Conservation (phyloP, 2,329 filamentous ascomycete species). For the Arthrobotrys sinensis region DNA sequence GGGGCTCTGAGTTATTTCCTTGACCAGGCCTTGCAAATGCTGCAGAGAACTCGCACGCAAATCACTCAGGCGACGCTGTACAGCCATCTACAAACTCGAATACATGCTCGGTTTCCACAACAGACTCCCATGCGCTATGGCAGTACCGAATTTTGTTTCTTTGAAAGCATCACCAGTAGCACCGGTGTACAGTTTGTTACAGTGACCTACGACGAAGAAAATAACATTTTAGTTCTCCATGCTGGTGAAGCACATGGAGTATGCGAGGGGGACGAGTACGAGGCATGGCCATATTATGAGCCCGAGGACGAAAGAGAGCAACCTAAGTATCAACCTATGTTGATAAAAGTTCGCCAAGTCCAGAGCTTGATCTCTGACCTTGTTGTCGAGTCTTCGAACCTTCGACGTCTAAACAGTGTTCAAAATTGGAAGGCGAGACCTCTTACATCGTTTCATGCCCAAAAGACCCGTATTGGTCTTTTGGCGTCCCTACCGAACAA, state of each 20-base stretch:
- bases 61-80: too few species aligned
- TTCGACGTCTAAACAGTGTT: not conserved
- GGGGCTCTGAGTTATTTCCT: too few species aligned
- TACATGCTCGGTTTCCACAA: conserved; percentile 11
- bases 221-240: too few species aligned
- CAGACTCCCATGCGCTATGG: conserved; percentile 7
- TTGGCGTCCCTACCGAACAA: conserved; percentile 1
- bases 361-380: conserved; percentile 1
- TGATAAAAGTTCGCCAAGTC: not conserved
- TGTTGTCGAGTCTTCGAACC: not conserved
- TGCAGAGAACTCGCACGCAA: too few species aligned
- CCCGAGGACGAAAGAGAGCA: not conserved
- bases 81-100: conserved; percentile 1
- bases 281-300: conserved; percentile 1
- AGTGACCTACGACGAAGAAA: not conserved
- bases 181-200: not conserved
- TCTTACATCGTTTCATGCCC: conserved; percentile 3
- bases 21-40: too few species aligned
- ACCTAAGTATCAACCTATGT: conserved; percentile 6
- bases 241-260: not conserved
- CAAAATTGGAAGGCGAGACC: not conserved
- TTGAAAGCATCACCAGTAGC: conserved; percentile 1
- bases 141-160: conserved; percentile 1
- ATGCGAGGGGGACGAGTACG: conserved; percentile 1
- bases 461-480: not conserved